Base-by-base conservation (phyloP, 179 eudicot genomes). In the Sideroxylon spinosum region DNA sequence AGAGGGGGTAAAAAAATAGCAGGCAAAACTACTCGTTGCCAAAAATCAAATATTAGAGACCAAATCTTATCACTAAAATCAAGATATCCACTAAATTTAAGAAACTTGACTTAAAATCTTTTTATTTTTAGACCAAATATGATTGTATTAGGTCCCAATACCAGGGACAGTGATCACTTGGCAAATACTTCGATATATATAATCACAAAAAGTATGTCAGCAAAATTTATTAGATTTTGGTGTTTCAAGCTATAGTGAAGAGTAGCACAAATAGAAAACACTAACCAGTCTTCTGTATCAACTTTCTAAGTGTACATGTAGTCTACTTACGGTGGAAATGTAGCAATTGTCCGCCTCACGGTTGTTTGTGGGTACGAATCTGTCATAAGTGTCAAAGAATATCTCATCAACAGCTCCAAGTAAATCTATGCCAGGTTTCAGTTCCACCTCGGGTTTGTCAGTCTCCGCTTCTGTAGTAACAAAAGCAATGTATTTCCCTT, bases 401-500 rank as follows among this genome's bases (percentile, higher is more conserved):
- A 90, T 89, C 85, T 93, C 97, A n/a, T 93, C 98, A 22, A 92
- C 86, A 28, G 93, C 87, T 79, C 98, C 97, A 72, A 93, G 91
- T 68, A 93, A 93, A 74, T 93, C 95, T 14, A 90, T 80, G 4
- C 98, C 98, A 60, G 95, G 91, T 76, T 90, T 92, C 62, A 93
- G 82, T 84, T 93, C 98, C 28, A 82, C 77, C 84, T 92, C 91
- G 7, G 98, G 95, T 46, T 93, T 77, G 74, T 93, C 95, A 73
- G 93, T 90, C 83, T 93, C 98, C 19, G 98, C 98, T 81, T 90
- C 98, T 60, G 97, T 87, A 64, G 92, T 84, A 66, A 93, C 98
- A 74, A 93, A 93, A 59, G 98, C 95, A 7, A 92, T 89, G 84
- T 80, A 89, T 86, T 94, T 90, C 19, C 97, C 97, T 82, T 92